Conservation (phyloP, 2,329 filamentous ascomycete genomes). For the Xylaria arbuscula region DNA sequence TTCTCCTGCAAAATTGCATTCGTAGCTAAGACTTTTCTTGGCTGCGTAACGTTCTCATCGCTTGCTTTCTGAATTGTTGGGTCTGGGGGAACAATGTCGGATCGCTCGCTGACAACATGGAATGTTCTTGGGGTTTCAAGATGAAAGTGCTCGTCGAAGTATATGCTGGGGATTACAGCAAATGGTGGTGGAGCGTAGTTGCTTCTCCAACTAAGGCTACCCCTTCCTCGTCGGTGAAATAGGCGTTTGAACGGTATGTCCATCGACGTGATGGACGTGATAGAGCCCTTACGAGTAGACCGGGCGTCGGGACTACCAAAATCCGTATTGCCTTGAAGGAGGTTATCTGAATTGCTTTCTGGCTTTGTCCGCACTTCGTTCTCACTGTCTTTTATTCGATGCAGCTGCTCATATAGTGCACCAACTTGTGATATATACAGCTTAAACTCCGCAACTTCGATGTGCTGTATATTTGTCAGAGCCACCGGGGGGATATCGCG, state of each 20-base stretch:
- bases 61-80: constrained; percentile 56
- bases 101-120: constrained; percentile 93
- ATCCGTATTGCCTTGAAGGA: no score
- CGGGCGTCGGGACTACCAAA: no score
- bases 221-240: constrained; percentile 9
- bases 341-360: constrained; percentile 45
- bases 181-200: constrained; percentile 74
- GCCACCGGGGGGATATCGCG: constrained; percentile 93
- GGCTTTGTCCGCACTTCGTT: constrained; percentile 65
- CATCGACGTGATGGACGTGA: no score
- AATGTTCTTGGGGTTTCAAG: constrained; percentile 96
- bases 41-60: constrained; percentile 63
- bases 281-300: no score
- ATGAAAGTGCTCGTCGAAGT: constrained; percentile 94
- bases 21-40: constrained; percentile 87
- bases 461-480: constrained; percentile 84
- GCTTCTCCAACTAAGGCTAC: constrained; percentile 4
- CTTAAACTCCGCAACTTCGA: constrained; percentile 82
- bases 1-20: constrained; percentile 99
- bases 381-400: constrained; percentile 74
- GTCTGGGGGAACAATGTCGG: constrained; percentile 82
- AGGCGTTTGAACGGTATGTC: no score
- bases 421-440: constrained; percentile 87
- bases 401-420: constrained; percentile 86
- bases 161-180: constrained; percentile 89